Evolutionary conservation across 192 early-diverging fungal species (phyloP).

Genomic region (Phlyctochytrium bullatum): DNA sequence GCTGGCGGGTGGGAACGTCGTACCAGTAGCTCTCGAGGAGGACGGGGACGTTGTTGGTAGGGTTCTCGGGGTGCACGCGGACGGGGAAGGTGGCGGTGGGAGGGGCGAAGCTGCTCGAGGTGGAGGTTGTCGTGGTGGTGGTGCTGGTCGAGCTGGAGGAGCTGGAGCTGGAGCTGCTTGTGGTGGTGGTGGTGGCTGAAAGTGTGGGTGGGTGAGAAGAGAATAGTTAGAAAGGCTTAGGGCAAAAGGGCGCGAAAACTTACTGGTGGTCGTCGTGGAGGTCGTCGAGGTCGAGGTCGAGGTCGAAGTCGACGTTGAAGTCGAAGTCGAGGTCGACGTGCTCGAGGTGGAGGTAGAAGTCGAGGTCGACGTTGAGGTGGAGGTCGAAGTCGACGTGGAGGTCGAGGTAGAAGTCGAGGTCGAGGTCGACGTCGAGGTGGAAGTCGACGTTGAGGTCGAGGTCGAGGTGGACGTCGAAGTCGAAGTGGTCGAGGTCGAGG

Average conservation of each 20-base stretch:
- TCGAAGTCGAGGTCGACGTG: not conserved
- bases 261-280: not conserved
- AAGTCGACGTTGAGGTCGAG: too few species aligned
- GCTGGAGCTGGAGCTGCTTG: not conserved
- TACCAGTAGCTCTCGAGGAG: not conserved
- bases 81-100: not conserved
- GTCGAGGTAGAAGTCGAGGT: not conserved
- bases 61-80: not conserved
- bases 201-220: not conserved
- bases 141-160: not conserved
- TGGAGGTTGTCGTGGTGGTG: not conserved
- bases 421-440: slow-evolving; percentile 3
- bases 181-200: not conserved
- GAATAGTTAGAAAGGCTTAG: too few species aligned
- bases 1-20: not conserved
- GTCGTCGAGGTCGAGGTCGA: not conserved
- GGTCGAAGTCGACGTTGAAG: not conserved
- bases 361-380: not conserved
- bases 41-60: not conserved
- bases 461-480: not conserved
- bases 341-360: not conserved
- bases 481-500: not conserved
- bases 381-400: not conserved
- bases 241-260: too few species aligned
- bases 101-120: not conserved